Conservation (phyloP, 768 basidiomycete genomes). For the Boletales sp. region DNA sequence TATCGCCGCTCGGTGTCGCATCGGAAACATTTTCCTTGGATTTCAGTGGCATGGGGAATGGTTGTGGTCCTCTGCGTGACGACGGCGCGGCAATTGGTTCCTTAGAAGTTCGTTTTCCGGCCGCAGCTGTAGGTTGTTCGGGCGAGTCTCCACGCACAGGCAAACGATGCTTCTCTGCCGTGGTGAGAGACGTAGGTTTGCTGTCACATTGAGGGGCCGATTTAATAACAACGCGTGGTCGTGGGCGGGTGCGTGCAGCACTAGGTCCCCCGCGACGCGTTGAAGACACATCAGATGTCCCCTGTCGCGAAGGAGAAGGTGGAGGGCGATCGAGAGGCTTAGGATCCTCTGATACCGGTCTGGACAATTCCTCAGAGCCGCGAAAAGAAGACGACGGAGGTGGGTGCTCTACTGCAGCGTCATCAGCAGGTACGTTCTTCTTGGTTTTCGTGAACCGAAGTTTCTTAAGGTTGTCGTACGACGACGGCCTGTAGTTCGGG, state of each 20-base stretch:
- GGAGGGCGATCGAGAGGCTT: neutral
- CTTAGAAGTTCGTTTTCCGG: slow-evolving; percentile 5
- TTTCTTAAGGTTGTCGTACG: neutral
- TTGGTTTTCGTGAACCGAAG: slow-evolving; percentile 38
- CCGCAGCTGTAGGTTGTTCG: neutral
- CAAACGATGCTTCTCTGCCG: neutral
- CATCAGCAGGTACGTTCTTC: slow-evolving; percentile 1
- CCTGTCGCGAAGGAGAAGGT: slow-evolving; percentile 1
- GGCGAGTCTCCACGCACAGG: slow-evolving; percentile 6
- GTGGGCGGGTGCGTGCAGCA: slow-evolving; percentile 7
- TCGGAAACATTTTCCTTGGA: slow-evolving; percentile 24
- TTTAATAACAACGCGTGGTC: slow-evolving; percentile 8
- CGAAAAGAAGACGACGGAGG: slow-evolving; percentile 21
- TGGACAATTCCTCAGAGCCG: slow-evolving; percentile 22
- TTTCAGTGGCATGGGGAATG: slow-evolving; percentile 21
- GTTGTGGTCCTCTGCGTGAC: slow-evolving; percentile 13
- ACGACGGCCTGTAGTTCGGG: slow-evolving; percentile 21
- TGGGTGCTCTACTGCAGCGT: slow-evolving; percentile 1
- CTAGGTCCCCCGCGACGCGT: slow-evolving; percentile 5
- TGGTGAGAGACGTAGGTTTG: slow-evolving; percentile 19
- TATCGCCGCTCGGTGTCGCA: slow-evolving; percentile 7
- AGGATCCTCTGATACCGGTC: slow-evolving; percentile 18
- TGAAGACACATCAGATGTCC: neutral
- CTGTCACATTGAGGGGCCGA: neutral
- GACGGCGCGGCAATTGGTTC: slow-evolving; percentile 1